A percentile compares a stretch with the other conserved stretches of the same genome.
These are phyloP conservation scores for Pleurozium schreberi DNA, from an alignment of 225 moss, liverwort and hornwort genomes.

Conservation along the genomic window DNA sequence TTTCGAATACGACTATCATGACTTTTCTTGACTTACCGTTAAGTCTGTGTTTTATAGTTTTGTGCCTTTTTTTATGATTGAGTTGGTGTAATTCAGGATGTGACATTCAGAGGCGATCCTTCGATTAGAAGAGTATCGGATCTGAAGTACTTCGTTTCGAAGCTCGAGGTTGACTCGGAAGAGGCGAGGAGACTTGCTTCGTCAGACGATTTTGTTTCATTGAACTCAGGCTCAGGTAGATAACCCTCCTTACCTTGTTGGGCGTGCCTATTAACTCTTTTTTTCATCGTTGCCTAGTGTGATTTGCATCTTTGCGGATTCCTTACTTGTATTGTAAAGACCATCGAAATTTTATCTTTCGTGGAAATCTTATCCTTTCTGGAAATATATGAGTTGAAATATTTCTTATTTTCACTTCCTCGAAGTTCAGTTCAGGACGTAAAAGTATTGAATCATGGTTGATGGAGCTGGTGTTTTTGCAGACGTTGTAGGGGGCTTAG, in stretches of 20 bases:
- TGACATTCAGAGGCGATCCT: slow-evolving; percentile 86
- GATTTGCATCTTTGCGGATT: background rate
- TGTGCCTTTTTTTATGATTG: background rate
- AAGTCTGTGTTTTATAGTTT: background rate
- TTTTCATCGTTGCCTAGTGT: background rate
- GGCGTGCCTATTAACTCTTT: background rate
- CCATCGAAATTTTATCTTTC: background rate
- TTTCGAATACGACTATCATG: background rate
- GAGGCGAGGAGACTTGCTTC: slow-evolving; percentile 37
- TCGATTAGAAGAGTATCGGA: slow-evolving; percentile 65
- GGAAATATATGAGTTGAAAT: background rate
- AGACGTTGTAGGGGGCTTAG: slow-evolving; percentile 25
- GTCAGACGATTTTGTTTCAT: slow-evolving; percentile 27
- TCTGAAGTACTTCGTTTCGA: slow-evolving; percentile 59
- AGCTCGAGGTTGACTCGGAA: slow-evolving; percentile 52
- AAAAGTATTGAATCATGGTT: background rate
- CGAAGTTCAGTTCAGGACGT: background rate
- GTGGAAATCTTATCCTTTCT: background rate
- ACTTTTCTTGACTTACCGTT: no score
- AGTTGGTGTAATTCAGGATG: slow-evolving; percentile 21
- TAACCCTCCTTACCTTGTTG: background rate
- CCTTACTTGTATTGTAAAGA: background rate
- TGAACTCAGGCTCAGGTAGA: slow-evolving; percentile 24
- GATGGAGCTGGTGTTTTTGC: background rate
- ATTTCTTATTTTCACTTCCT: background rate